Conservation (phyloP, 192 early-diverging fungal species). For the Entomortierella beljakovae region DNA sequence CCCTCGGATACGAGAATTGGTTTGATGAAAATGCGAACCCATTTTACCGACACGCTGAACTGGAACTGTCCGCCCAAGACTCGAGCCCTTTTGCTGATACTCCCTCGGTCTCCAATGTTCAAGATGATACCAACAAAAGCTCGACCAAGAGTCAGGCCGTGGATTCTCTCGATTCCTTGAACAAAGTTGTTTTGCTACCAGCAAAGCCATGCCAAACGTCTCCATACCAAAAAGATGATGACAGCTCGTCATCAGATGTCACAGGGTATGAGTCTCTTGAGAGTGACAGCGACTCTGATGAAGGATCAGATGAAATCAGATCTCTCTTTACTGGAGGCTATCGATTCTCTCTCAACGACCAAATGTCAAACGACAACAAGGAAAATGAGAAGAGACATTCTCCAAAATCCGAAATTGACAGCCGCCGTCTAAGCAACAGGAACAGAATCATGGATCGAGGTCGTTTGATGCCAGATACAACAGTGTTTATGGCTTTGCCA, state of each 20-base stretch:
- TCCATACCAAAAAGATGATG: background rate
- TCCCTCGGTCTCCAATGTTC: background rate
- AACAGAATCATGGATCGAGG: slow-evolving; percentile 41
- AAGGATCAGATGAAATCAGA: slow-evolving; percentile 2
- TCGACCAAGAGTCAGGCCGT: background rate
- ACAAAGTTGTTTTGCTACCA: background rate
- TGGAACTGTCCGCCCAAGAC: background rate
- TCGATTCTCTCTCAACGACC: background rate
- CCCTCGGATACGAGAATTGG: slow-evolving; percentile 39
- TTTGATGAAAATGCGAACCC: slow-evolving; percentile 41
- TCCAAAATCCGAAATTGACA: background rate
- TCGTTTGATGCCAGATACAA: slow-evolving; percentile 30
- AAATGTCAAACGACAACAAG: background rate
- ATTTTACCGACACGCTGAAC: slow-evolving; percentile 27
- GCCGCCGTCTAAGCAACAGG: slow-evolving; percentile 24
- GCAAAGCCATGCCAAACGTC: background rate
- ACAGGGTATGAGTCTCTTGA: slow-evolving; percentile 33
- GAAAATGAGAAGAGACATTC: background rate
- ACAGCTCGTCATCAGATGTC: background rate
- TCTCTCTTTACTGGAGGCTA: background rate
- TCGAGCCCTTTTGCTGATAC: background rate
- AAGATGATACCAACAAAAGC: background rate
- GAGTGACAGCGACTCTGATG: slow-evolving; percentile 17
- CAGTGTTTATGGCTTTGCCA: background rate
- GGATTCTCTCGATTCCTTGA: background rate